Conservation (phyloP, 352 stramenopile species). For the Pythium oligandrum region DNA sequence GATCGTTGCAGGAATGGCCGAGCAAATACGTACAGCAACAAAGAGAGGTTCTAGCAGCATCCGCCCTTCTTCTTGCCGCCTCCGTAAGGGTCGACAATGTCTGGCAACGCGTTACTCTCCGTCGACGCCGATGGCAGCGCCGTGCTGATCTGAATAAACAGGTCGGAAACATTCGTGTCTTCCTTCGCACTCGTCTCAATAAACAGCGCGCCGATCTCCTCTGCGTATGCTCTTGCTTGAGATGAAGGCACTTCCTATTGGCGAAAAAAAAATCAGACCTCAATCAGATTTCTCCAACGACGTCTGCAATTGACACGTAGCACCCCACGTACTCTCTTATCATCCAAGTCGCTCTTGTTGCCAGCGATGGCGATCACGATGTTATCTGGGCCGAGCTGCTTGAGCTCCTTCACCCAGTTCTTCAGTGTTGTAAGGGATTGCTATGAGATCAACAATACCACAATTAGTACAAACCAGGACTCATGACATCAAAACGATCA, state of each 20-base stretch:
- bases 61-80: conserved; percentile 79
- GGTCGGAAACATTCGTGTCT: conserved; percentile 90
- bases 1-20: too few species aligned
- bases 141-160: conserved; percentile 92
- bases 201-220: conserved; percentile 92
- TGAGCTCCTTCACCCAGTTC: conserved; percentile 94
- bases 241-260: conserved; percentile 79
- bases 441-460: conserved; percentile 17
- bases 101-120: conserved; percentile 78
- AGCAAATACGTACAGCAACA: conserved; percentile 2
- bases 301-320: background rate
- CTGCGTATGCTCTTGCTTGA: conserved; percentile 85
- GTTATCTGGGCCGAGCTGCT: conserved; percentile 89
- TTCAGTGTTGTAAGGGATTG: conserved; percentile 92
- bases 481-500: conserved; percentile 7
- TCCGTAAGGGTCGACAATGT: conserved; percentile 84
- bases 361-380: conserved; percentile 95
- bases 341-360: conserved; percentile 92
- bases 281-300: too few species aligned
- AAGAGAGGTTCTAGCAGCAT: conserved; percentile 58
- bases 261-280: background rate
- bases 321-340: conserved; percentile 56
- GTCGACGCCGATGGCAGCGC: conserved; percentile 60
- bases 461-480: conserved; percentile 3
- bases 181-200: conserved; percentile 94